Percentiles rank a stretch among this genome's conserved stretches.
These are phyloP conservation scores for Pseudonitzschia multistriata DNA, from an alignment of 108 stramenopile genomes.

Conservation along the genomic window DNA sequence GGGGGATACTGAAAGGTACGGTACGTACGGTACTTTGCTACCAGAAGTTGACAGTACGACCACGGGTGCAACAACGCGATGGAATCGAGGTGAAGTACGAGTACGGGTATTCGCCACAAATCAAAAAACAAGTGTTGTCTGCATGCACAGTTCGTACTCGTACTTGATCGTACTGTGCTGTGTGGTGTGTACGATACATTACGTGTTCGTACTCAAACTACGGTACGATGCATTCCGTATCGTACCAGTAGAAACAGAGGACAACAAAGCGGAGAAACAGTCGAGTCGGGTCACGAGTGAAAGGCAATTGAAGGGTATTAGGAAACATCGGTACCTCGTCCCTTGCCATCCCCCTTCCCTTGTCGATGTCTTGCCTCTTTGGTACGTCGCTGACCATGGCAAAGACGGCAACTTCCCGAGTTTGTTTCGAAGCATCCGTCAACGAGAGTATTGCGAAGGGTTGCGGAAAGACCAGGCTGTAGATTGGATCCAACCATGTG, in stretches of 20 bases:
- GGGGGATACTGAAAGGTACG: too few species aligned
- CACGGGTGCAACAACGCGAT: too few species aligned
- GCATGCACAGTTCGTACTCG: too few species aligned
- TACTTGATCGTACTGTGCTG: neutral
- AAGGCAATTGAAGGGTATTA: neutral
- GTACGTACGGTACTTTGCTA: too few species aligned
- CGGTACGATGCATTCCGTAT: too few species aligned
- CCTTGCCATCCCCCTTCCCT: neutral
- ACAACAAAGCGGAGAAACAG: neutral
- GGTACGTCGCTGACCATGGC: neutral
- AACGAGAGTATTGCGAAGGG: neutral
- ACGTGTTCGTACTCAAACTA: neutral
- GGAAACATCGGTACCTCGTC: neutral
- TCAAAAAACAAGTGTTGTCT: neutral
- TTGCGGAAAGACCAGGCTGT: neutral
- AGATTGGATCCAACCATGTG: neutral
- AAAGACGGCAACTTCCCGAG: neutral
- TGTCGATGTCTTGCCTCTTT: constrained; percentile 3
- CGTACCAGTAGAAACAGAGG: neutral
- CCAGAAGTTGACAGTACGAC: too few species aligned
- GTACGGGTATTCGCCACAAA: too few species aligned
- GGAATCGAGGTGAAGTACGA: too few species aligned
- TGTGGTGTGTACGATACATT: neutral
- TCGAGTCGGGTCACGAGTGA: constrained; percentile 6
- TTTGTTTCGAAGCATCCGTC: neutral